These are phyloP conservation scores for Crithidia thermophila DNA, from an alignment of 208 protist genomes.

Conservation along the genomic window DNA sequence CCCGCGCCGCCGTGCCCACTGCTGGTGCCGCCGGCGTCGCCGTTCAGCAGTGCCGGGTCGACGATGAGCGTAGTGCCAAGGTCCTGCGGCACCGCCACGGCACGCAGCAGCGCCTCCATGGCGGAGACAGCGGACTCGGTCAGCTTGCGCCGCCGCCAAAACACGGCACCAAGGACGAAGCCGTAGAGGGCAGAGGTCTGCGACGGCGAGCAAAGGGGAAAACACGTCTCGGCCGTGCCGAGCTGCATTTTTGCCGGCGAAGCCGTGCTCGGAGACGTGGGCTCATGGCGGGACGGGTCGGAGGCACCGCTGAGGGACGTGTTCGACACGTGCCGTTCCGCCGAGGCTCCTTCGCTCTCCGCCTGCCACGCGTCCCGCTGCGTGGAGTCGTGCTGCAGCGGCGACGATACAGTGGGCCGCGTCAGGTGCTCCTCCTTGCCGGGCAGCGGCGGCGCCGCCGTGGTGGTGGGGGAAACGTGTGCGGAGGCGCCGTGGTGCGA, in stretches of 20 bases:
- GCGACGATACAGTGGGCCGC: background rate
- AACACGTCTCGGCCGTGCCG: background rate
- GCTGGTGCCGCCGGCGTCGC: background rate
- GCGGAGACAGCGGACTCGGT: constrained; percentile 38
- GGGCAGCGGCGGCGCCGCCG: constrained; percentile 2
- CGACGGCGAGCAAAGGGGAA: constrained; percentile 6
- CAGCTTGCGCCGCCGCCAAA: constrained; percentile 59
- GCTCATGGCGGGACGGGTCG: background rate
- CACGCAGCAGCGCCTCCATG: constrained; percentile 49
- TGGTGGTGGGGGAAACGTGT: background rate
- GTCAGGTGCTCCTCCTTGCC: background rate
- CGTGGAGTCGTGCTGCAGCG: background rate
- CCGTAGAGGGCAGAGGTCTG: constrained; percentile 36
- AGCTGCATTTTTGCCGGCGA: background rate
- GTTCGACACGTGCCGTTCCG: constrained; percentile 12
- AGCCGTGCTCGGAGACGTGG: background rate
- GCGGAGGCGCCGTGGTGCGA: background rate
- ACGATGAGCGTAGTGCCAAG: constrained; percentile 39
- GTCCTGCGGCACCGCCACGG: constrained; percentile 24
- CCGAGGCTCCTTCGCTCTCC: background rate
- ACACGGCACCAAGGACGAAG: constrained; percentile 52
- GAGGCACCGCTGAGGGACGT: constrained; percentile 1
- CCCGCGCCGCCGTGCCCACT: background rate
- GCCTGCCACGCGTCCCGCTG: background rate
- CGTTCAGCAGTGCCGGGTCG: constrained; percentile 17